Base-by-base conservation (phyloP, 129 eudicot species). In the Pulicaria dysenterica region DNA sequence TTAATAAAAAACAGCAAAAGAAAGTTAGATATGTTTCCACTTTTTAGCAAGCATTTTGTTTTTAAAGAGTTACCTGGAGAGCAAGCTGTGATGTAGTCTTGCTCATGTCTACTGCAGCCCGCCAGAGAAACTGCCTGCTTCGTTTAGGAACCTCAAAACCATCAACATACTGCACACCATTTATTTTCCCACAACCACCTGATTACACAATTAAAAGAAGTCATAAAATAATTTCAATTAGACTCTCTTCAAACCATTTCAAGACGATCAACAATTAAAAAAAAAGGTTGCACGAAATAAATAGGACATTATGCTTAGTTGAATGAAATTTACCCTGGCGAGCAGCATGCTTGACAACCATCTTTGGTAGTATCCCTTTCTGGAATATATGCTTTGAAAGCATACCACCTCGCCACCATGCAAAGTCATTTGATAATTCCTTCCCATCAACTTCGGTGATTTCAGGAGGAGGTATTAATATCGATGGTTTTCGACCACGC, bases 381-480 rank as follows among this genome's bases (percentile, higher is more conserved):
- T 88, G 91, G 70, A 81, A 82, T 62, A 94, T 60, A 54, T 78
- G 81, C 81, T 84, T 90, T 67, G 96, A 84, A 46, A 87, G 84
- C 76, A 81, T 79, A 19, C 97, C 96, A 54, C 96, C 98, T 66
- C 96, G 81, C 97, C 94, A 90, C 99, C 99, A 94, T 67, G 80
- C 71, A 77, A 86, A 82, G 69, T 74, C 89, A 51, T 46, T 66
- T 14, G 75, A 78, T 42, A 34, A 57, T 34, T 86, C 94, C 51
- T 82, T 77, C 51, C 44, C 79, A 61, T 83, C 91, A 51, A 79
- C 87, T 69, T 64, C 80, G 64, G 84, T 13, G 38, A 83, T 66
- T 68, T 90, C 96, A 9, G 85, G 31, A 24, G 31, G 31, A 24
- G 31, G 65, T 4, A 63, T 11, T n/a, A 66, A 19, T 36, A 73